Evolutionary conservation across 345 rosid genomes (phyloP), one percentile per base, ranked within the genome.

Genomic region (Acer saccharum): DNA sequence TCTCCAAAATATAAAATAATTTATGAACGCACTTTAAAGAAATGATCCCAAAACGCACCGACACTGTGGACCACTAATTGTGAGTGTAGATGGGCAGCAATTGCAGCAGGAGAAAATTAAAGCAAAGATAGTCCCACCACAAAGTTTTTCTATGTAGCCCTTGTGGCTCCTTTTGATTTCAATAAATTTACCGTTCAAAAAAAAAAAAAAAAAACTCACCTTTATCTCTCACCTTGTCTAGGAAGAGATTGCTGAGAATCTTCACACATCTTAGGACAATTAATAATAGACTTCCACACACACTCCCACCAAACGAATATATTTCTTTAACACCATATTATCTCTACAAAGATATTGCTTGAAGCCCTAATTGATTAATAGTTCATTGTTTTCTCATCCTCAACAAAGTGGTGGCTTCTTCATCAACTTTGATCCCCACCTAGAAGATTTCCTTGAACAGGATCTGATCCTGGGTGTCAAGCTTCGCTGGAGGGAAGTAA

Each of bases 181-280:
- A n/a, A n/a, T n/a, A n/a, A n/a, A n/a, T n/a, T n/a, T n/a, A n/a
- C n/a, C n/a, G n/a, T n/a, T n/a, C n/a, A n/a, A n/a, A n/a, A n/a
- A n/a, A n/a, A n/a, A n/a, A n/a, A n/a, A n/a, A n/a, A n/a, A n/a
- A n/a, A n/a, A n/a, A 6, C 68, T n/a, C 46, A 21, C 62, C 67
- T 50, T 64, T 66, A 25, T 57, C 48, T 57, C 55, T 50, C 21
- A 13, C 50, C 14, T n/a, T 66, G 60, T 52, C 67, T 35, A 6
- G 48, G 58, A 65, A 41, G 67, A 66, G 77, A 78, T 65, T 72
- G 58, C 57, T 10, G 68, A 66, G 77, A 78, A 78, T 78, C 69
- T 61, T 72, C 32, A 29, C 29, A 29, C 17, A 63, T 52, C 25
- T 16, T 27, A 21, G 10, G 25, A 48, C 44, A 64, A 72, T 55